Evolutionary conservation across 805 yeast species (phyloP).

Genomic region (Ogataea haglerorum): DNA sequence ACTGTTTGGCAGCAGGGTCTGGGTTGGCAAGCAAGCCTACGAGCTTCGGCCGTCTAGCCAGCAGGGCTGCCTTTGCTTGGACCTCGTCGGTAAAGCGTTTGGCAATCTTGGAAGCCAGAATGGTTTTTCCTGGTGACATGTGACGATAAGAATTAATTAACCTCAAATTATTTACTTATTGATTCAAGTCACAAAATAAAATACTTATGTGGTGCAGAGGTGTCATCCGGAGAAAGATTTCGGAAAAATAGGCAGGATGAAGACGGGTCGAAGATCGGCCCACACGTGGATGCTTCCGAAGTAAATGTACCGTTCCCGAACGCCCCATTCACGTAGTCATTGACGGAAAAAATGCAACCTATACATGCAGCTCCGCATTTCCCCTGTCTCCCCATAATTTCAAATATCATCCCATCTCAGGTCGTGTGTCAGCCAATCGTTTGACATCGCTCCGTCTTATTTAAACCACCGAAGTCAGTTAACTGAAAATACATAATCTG

Average conservation of each 20-base stretch:
- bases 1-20: slow-evolving; percentile 94
- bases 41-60: slow-evolving; percentile 61
- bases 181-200: slow-evolving; percentile 6
- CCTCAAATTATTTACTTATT: background rate
- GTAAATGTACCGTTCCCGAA: no score
- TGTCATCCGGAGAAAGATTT: background rate
- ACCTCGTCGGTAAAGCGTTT: slow-evolving; percentile 78
- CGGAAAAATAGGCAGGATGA: no score
- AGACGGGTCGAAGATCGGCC: no score
- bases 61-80: slow-evolving; percentile 46
- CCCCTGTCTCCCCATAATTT: background rate
- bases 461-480: slow-evolving; percentile 5
- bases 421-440: background rate
- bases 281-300: no score
- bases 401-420: background rate
- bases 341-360: background rate
- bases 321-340: background rate
- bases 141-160: slow-evolving; percentile 1
- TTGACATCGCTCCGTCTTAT: slow-evolving; percentile 1
- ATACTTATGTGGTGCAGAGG: slow-evolving; percentile 4
- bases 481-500: slow-evolving; percentile 1
- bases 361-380: background rate
- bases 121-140: slow-evolving; percentile 64
- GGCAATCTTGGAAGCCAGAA: slow-evolving; percentile 84
- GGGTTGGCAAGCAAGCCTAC: slow-evolving; percentile 90